Base-by-base conservation (phyloP, 2,329 filamentous ascomycete species). In the Grosmannia huntii region DNA sequence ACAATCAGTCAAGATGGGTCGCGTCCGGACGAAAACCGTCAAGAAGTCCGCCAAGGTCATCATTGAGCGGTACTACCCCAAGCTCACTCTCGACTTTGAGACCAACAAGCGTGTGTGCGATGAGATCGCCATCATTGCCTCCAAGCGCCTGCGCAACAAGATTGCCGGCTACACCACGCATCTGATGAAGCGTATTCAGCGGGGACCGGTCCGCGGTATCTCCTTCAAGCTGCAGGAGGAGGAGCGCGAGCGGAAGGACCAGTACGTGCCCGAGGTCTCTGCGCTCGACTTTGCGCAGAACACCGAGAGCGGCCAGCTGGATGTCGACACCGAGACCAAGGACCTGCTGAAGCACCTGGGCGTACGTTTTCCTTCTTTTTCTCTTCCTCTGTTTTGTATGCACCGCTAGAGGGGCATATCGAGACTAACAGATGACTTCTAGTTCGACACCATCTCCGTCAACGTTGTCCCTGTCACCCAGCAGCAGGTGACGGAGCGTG, bases 151-250 rank as follows among this genome's bases (percentile, higher is more conserved):
- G 71, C 87, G 94, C 81, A 99, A 99, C 87, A 99, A 99, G 90
- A 63, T 96, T 81, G 91, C 94, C 72, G 94, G 94, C 71, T 97
- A 96, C 86, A 96, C 92, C 71, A 97, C 94, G 67, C 90, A 95
- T 75, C 76, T 95, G 78, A 99, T 99, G 95, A 97, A 97, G 87
- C 94, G 94, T 79, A 99, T 99, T 71, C 94, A 97, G 84, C 90
- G 94, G 76, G 94, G 94, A 66, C 94, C 94, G 66, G 94, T 99
- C 78, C 95, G 94, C 71, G 94, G 94, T 83, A 99, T 99, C 80
- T 99, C 95, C 78, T 99, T 99, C 91, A 99, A 99, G 86, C 89
- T 99, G 63, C 94, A 99, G 82, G 94, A 99, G 83, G 94, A 99
- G 83, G 94, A 99, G 87, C 90, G 94, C 84, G 94, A 99, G 82